Evolutionary conservation across 176 grass and related monocot species (phyloP).

Genomic region (Zoysia pacifica): DNA sequence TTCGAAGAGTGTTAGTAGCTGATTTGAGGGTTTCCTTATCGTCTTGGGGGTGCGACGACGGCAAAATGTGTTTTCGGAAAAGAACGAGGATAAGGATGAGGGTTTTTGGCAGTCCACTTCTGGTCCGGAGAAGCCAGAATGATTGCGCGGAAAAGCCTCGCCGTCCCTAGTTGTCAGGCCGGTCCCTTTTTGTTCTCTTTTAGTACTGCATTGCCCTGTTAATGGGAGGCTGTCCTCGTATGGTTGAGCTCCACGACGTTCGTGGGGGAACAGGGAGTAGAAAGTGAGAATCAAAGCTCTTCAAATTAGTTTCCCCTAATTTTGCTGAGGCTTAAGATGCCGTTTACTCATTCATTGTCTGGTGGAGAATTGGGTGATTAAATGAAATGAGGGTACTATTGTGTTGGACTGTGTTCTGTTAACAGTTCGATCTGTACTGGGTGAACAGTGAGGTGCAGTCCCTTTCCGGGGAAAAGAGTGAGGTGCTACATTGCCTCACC

Average conservation of each 20-base stretch:
- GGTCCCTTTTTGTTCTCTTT: slow-evolving; percentile 27
- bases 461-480: background rate
- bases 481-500: background rate
- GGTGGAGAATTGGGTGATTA: background rate
- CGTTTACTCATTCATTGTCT: too few relatives aligned
- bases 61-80: background rate
- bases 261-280: background rate
- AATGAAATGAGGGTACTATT: background rate
- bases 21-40: slow-evolving; percentile 1
- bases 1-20: background rate
- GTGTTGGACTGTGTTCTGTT: background rate
- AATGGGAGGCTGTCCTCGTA: background rate
- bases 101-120: background rate
- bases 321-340: background rate
- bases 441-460: background rate
- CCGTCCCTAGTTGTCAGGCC: slow-evolving; percentile 14
- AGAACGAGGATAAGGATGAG: background rate
- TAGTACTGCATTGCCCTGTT: slow-evolving; percentile 10
- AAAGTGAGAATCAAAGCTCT: background rate
- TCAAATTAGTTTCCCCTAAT: background rate
- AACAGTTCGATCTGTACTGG: background rate
- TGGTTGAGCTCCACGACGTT: background rate
- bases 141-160: slow-evolving; percentile 20
- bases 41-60: background rate
- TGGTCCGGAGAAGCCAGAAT: background rate